A percentile compares a stretch with the other conserved stretches of the same genome.
Conservation (phyloP, 78 protist species). For the Dictyostelium purpureum region DNA sequence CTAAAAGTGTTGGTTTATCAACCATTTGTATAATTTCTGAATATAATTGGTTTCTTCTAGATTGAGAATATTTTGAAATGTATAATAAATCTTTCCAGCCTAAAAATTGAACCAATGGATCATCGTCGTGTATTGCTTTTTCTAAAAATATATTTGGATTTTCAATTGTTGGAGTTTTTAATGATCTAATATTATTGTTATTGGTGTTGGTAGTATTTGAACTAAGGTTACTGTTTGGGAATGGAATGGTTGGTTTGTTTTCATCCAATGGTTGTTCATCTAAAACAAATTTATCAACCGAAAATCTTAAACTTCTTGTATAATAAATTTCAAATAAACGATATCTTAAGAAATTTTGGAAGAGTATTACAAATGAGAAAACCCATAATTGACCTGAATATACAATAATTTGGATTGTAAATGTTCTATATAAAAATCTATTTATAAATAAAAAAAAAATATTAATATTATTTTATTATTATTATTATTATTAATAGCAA, state of each 20-base stretch:
- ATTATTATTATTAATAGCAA: background rate
- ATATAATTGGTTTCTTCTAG: conserved; percentile 1
- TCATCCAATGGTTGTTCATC: background rate
- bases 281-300: conserved; percentile 11
- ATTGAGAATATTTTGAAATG: conserved; percentile 19
- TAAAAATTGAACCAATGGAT: conserved; percentile 25
- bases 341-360: conserved; percentile 18
- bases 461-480: background rate
- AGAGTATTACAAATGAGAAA: conserved; percentile 12
- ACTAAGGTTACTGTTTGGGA: background rate
- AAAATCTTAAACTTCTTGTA: conserved; percentile 19
- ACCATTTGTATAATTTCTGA: background rate
- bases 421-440: conserved; percentile 37
- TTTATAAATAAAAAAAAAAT: background rate
- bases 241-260: background rate
- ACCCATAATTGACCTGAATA: conserved; percentile 29
- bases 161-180: background rate
- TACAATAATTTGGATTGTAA: conserved; percentile 20
- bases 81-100: conserved; percentile 58
- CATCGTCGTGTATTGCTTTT: background rate
- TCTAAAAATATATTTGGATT: conserved; percentile 35
- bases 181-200: background rate
- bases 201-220: background rate
- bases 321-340: conserved; percentile 28
- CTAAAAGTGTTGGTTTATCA: conserved; percentile 17